Evolutionary conservation across 176 grass and related monocot species (phyloP).

Genomic region (Puccinellia tenuiflora): DNA sequence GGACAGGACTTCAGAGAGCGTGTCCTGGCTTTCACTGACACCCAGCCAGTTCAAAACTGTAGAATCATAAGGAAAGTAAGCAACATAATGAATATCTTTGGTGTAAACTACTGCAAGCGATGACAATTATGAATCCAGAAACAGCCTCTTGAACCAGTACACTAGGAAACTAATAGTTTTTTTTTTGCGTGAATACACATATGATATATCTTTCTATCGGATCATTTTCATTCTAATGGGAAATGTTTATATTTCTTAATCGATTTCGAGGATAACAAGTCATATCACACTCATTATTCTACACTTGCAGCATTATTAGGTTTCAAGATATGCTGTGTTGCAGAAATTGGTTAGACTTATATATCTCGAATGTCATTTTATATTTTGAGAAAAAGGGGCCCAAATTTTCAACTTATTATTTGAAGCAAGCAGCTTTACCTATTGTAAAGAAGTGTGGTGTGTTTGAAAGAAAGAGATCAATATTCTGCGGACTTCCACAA

Average conservation of each 20-base stretch:
- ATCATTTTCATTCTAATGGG: background rate
- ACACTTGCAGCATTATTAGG: background rate
- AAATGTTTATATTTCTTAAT: background rate
- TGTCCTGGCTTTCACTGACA: background rate
- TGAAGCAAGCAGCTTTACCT: background rate
- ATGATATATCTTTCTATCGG: background rate
- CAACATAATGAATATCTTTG: background rate
- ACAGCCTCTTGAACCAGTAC: background rate
- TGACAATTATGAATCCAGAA: background rate
- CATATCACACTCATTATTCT: background rate
- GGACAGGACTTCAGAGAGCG: background rate
- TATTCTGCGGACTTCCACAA: background rate
- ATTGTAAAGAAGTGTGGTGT: conserved; percentile 17
- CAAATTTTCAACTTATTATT: background rate
- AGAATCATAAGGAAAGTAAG: background rate
- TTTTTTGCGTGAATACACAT: background rate
- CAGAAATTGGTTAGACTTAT: background rate
- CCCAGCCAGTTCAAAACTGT: background rate
- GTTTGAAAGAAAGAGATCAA: background rate
- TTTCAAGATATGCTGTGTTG: background rate
- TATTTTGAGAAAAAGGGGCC: background rate
- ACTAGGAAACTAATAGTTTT: background rate
- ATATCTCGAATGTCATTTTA: background rate
- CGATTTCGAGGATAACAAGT: background rate
- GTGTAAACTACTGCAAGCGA: background rate